A percentile compares a stretch with the other conserved stretches of the same genome.
phyloP scores from a whole-genome alignment of 768 basidiomycete genomes.

The Suillus placidus region DNA sequence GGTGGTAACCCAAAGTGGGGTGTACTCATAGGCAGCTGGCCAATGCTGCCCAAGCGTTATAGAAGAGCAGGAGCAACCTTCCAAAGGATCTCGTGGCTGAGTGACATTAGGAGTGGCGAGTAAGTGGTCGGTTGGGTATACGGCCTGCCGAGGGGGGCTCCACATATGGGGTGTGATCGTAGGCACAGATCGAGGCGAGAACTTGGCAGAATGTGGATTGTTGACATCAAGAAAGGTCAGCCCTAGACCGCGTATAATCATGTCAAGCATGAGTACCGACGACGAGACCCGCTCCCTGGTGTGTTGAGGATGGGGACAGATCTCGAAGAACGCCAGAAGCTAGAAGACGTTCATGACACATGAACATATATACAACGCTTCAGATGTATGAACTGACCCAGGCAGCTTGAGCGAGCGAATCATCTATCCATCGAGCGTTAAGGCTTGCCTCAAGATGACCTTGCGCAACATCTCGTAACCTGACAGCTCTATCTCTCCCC shows the following conservation, averaged over 20 bases:
- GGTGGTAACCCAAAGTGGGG: conserved; percentile 65
- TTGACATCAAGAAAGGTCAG: conserved; percentile 61
- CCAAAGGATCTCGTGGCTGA: conserved; percentile 17
- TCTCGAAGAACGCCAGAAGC: conserved; percentile 73
- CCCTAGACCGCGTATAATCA: conserved; percentile 62
- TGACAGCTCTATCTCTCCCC: conserved; percentile 59
- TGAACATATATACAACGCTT: conserved; percentile 8
- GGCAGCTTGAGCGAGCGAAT: conserved; percentile 72
- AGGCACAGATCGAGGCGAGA: conserved; percentile 54
- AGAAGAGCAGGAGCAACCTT: conserved; percentile 49
- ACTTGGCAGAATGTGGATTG: conserved; percentile 53
- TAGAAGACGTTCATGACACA: conserved; percentile 29
- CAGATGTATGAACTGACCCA: conserved; percentile 53
- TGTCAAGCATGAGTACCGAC: conserved; percentile 64
- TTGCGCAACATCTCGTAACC: conserved; percentile 69
- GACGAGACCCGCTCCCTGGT: conserved; percentile 56
- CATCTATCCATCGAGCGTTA: conserved; percentile 72
- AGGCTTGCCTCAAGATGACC: conserved; percentile 70
- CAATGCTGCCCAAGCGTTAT: conserved; percentile 56
- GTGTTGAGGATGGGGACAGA: conserved; percentile 68
- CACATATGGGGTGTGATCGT: conserved; percentile 31
- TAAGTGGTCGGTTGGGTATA: not conserved
- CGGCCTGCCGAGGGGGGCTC: conserved; percentile 14
- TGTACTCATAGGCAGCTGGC: conserved; percentile 51
- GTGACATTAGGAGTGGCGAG: not conserved